Base-by-base conservation (phyloP, 2,329 filamentous ascomycete genomes). In the Pseudogymnoascus destructans region DNA sequence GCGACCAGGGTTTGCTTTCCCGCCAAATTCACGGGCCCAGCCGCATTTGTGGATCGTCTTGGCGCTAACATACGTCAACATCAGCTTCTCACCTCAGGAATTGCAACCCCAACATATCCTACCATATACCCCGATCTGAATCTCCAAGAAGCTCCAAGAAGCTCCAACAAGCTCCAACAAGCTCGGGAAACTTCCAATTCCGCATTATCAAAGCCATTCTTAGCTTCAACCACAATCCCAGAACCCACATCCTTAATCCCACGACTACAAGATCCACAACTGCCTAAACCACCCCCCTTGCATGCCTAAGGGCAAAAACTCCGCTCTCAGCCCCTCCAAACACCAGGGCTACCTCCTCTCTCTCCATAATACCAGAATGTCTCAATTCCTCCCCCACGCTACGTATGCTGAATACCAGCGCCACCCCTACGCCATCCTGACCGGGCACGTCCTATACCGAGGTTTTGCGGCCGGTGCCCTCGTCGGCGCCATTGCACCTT, bases 391-490 rank as follows among this genome's bases (percentile, higher is more conserved):
- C 42, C 79, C 79, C 5, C 79, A 81, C 65, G 59, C 79, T 3
- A 61, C 73, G 56, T 81, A 81, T 67, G 80, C 81, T 27, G 82
- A 86, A 71, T 82, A 86, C 67, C 83, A 86, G 63, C 76, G 77
- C 30, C 71, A 76, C 60, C 65, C 75, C 6, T 72, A 71, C 61
- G 72, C 75, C 3, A 80, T 86, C 64, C 79, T 86, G 61, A 75
- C 75, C 59, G 72, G 75, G 0, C 82, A 87, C 70, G 78, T 83
- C 62, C 72, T 82, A 52, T 77, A 77, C 52, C 78, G 81, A 36
- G 77, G 73, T 60, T 70, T 82, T 60, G 77, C 79, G 59, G 68
- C 73, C 10, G 81, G 79, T 61, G 70, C 79, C 40, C 67, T 80
- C 55, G 59, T 82, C 64, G 75, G 75, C 49, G 66, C 73, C 1